phyloP scores from a whole-genome alignment of 2,329 filamentous ascomycete genomes.

The Aspergillus sp. region DNA sequence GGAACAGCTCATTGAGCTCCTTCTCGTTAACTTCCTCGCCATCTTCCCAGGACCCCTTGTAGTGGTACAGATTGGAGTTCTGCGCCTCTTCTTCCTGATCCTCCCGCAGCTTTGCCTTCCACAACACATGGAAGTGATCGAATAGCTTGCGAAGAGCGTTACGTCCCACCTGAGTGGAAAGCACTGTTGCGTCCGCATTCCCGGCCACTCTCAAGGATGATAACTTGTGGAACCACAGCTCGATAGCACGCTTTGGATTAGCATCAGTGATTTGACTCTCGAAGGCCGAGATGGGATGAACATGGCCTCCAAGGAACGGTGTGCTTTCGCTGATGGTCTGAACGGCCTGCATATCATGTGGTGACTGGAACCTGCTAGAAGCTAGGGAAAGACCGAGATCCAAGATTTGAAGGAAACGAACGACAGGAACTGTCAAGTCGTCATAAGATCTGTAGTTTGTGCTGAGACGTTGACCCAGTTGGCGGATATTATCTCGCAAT shows the following conservation, averaged over 20 bases:
- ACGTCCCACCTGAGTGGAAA: slow-evolving; percentile 45
- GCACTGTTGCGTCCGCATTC: slow-evolving; percentile 33
- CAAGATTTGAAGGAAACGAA: slow-evolving; percentile 77
- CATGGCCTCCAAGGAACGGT: slow-evolving; percentile 38
- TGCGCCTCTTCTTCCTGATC: slow-evolving; percentile 74
- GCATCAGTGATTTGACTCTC: slow-evolving; percentile 2
- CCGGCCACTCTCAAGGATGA: slow-evolving; percentile 35
- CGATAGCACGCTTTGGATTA: slow-evolving; percentile 28
- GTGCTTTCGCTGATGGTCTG: slow-evolving; percentile 35
- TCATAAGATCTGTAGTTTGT: slow-evolving; percentile 75
- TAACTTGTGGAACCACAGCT: slow-evolving; percentile 39
- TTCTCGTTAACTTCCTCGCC: slow-evolving; percentile 72
- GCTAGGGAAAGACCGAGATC: slow-evolving; percentile 71
- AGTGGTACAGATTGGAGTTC: slow-evolving; percentile 77
- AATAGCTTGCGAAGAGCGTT: slow-evolving; percentile 65
- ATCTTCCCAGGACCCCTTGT: slow-evolving; percentile 73
- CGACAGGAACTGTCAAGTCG: slow-evolving; percentile 75
- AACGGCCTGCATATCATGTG: slow-evolving; percentile 22
- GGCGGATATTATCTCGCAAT: slow-evolving; percentile 59
- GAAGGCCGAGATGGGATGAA: slow-evolving; percentile 21
- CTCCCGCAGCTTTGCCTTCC: slow-evolving; percentile 72
- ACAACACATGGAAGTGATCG: slow-evolving; percentile 72
- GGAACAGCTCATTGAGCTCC: slow-evolving; percentile 80
- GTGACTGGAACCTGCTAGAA: slow-evolving; percentile 20
- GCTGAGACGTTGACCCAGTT: slow-evolving; percentile 69